Percentiles rank a stretch among this genome's conserved stretches.
Evolutionary conservation across 2,329 filamentous ascomycete species (phyloP).

Genomic region (Phialophora chinensis): DNA sequence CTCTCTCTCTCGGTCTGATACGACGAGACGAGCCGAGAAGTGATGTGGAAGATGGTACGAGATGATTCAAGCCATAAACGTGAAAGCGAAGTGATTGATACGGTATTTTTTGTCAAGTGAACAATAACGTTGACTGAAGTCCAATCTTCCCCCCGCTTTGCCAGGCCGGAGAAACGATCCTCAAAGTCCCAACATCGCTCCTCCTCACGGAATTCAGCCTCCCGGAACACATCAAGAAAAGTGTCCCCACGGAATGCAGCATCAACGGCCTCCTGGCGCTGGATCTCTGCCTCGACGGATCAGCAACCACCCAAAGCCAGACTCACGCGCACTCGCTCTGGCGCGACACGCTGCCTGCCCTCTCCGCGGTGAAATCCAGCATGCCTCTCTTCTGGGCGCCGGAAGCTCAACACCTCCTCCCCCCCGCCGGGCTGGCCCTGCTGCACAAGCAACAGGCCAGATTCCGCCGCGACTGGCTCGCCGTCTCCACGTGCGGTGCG

Average conservation of each 20-base stretch:
- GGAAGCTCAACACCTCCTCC: conserved; percentile 8
- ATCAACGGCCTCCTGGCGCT: conserved; percentile 23
- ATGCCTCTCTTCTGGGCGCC: conserved; percentile 22
- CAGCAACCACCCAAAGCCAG: background rate
- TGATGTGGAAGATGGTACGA: background rate
- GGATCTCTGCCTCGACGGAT: conserved; percentile 19
- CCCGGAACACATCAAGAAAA: background rate
- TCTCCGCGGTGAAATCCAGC: conserved; percentile 1
- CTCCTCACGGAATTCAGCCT: conserved; percentile 14
- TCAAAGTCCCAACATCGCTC: conserved; percentile 17
- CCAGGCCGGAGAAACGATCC: conserved; percentile 19
- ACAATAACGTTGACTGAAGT: background rate
- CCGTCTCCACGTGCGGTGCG: conserved; percentile 6
- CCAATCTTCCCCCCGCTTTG: background rate
- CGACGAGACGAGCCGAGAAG: background rate
- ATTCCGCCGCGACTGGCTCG: conserved; percentile 20
- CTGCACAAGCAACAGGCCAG: conserved; percentile 19
- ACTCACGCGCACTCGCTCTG: conserved; percentile 4
- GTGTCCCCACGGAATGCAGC: conserved; percentile 2
- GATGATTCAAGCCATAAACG: background rate
- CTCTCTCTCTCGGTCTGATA: background rate
- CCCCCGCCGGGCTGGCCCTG: conserved; percentile 7
- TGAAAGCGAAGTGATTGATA: background rate
- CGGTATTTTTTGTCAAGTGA: no score
- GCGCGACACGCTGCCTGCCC: conserved; percentile 16